phyloP scores from a whole-genome alignment of 306 rosid species.

The Rosa multiflora region DNA sequence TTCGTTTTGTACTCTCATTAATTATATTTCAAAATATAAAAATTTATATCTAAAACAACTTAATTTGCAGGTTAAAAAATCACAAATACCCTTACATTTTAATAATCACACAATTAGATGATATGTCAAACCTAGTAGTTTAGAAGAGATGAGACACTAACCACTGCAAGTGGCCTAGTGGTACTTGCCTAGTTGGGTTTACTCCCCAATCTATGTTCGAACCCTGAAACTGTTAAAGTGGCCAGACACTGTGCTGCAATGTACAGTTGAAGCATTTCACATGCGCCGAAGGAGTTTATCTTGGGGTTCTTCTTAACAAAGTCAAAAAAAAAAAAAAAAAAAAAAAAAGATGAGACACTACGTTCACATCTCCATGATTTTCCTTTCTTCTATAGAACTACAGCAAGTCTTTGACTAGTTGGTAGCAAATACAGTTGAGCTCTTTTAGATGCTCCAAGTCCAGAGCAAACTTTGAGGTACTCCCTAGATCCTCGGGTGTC shows the following conservation, averaged over 20 bases:
- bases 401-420: not conserved
- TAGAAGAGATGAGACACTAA: not conserved
- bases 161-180: too few species aligned
- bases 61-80: not conserved
- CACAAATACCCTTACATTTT: not conserved
- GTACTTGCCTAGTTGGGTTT: too few species aligned
- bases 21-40: not conserved
- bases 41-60: not conserved
- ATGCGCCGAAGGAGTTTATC: too few species aligned
- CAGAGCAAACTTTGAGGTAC: not conserved
- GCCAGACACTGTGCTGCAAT: too few species aligned
- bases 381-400: not conserved
- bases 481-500: conserved; percentile 19
- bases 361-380: not conserved
- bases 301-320: too few species aligned
- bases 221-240: too few species aligned
- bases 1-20: not conserved
- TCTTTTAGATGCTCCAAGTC: not conserved
- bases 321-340: too few species aligned
- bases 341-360: not conserved
- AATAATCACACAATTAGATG: not conserved
- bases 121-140: not conserved
- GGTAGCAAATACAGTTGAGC: not conserved
- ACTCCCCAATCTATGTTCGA: too few species aligned
- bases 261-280: too few species aligned